phyloP scores from a whole-genome alignment of 2,329 filamentous ascomycete species.

The Fusarium napiforme region DNA sequence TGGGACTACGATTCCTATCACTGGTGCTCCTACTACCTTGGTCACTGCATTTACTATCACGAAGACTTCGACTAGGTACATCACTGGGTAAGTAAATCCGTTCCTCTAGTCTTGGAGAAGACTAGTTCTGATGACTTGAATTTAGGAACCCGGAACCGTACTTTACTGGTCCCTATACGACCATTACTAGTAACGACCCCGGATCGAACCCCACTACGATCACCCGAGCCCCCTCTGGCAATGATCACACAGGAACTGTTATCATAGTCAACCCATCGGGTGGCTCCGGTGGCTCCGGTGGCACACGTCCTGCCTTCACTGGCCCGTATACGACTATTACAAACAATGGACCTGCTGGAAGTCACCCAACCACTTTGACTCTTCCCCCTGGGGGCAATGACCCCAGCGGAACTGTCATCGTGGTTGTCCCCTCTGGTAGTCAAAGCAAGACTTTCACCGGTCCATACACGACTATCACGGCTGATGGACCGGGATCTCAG shows the following conservation, averaged over 20 bases:
- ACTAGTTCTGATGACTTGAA: background rate
- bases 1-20: background rate
- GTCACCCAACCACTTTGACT: background rate
- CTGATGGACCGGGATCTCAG: background rate
- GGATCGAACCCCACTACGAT: background rate
- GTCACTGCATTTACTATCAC: background rate
- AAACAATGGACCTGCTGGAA: background rate
- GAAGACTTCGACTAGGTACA: background rate
- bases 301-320: background rate
- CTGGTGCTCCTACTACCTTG: slow-evolving; percentile 7
- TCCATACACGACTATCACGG: background rate
- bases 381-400: background rate
- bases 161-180: background rate
- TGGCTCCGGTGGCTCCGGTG: background rate
- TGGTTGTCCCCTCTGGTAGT: background rate
- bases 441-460: background rate
- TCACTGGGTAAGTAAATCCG: background rate
- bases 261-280: background rate
- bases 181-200: background rate
- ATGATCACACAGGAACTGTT: background rate
- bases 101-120: rapidly evolving
- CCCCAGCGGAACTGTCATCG: background rate
- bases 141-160: background rate
- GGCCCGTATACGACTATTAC: slow-evolving; percentile 3
- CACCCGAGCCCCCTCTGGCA: background rate